Conservation (phyloP, 2,329 filamentous ascomycete species). For the Rutstroemia sp. region DNA sequence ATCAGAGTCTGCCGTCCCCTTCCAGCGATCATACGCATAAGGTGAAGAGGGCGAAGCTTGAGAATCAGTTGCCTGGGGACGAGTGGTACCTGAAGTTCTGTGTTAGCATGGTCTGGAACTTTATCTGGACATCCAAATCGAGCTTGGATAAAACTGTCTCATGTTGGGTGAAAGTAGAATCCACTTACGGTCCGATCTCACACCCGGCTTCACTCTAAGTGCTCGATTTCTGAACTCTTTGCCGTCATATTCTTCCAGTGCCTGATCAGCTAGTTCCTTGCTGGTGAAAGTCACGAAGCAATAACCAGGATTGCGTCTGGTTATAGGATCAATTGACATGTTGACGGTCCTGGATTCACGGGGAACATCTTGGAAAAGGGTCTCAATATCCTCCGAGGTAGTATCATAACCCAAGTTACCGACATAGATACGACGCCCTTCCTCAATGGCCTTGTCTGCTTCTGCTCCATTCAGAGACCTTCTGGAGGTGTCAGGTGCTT, state of each 20-base stretch:
- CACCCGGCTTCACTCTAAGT: constrained; percentile 58
- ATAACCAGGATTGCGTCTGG: constrained; percentile 63
- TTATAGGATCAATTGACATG: constrained; percentile 62
- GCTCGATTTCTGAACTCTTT: constrained; percentile 48
- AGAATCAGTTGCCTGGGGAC: not conserved
- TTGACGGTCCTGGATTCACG: constrained; percentile 49
- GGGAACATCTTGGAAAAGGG: constrained; percentile 37
- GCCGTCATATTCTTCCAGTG: constrained; percentile 49
- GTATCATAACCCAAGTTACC: constrained; percentile 48
- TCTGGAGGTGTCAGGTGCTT: constrained; percentile 8
- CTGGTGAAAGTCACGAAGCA: constrained; percentile 64
- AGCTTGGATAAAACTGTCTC: not conserved
- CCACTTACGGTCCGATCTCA: constrained; percentile 27
- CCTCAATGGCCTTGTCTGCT: constrained; percentile 18
- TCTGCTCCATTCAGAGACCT: constrained; percentile 14
- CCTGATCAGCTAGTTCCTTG: constrained; percentile 47
- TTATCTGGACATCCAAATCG: not conserved
- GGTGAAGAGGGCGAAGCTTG: constrained; percentile 1
- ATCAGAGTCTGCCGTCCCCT: constrained; percentile 16
- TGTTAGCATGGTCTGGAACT: not conserved
- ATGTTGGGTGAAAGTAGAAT: not conserved
- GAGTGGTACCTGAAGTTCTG: not conserved
- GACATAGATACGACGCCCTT: constrained; percentile 39
- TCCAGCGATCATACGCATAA: constrained; percentile 20
- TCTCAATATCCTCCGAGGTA: constrained; percentile 40